Evolutionary conservation across 805 yeast species (phyloP).

Genomic region (Torulaspora maleeae): DNA sequence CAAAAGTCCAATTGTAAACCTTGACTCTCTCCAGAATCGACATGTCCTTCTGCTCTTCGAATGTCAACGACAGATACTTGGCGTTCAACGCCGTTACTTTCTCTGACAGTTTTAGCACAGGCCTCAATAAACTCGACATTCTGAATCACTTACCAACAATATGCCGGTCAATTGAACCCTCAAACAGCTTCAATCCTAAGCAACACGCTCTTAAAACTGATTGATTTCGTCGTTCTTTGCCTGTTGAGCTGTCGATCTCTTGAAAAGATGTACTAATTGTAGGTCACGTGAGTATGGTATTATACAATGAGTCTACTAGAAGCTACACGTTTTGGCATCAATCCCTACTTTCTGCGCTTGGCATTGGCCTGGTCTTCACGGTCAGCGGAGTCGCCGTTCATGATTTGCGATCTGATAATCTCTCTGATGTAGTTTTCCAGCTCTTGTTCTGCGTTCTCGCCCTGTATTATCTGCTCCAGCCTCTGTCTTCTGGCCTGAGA

Average conservation of each 20-base stretch:
- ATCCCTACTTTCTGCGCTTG: conserved; percentile 36
- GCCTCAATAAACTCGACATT: conserved; percentile 17
- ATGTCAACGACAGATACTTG: conserved; percentile 32
- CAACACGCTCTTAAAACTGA: not conserved
- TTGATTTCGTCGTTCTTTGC: not conserved
- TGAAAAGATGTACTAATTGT: no score
- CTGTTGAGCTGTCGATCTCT: no score
- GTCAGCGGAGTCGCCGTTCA: conserved; percentile 11
- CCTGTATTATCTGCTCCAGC: conserved; percentile 65
- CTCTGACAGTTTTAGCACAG: conserved; percentile 14
- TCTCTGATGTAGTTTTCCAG: conserved; percentile 62
- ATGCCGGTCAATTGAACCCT: not conserved
- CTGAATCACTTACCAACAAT: not conserved
- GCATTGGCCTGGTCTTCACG: conserved; percentile 20
- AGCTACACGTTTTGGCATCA: not conserved
- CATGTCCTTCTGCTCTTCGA: conserved; percentile 55
- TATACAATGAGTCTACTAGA: not conserved
- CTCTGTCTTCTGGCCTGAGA: conserved; percentile 54
- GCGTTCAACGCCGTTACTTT: conserved; percentile 26
- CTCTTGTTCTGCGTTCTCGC: conserved; percentile 79
- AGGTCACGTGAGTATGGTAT: conserved; percentile 4
- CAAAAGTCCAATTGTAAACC: conserved; percentile 73
- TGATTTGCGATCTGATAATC: conserved; percentile 56
- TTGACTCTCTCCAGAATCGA: conserved; percentile 53
- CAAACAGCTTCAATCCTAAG: not conserved